Evolutionary conservation across 345 rosid genomes (phyloP).

Genomic region (Isatis tinctoria): DNA sequence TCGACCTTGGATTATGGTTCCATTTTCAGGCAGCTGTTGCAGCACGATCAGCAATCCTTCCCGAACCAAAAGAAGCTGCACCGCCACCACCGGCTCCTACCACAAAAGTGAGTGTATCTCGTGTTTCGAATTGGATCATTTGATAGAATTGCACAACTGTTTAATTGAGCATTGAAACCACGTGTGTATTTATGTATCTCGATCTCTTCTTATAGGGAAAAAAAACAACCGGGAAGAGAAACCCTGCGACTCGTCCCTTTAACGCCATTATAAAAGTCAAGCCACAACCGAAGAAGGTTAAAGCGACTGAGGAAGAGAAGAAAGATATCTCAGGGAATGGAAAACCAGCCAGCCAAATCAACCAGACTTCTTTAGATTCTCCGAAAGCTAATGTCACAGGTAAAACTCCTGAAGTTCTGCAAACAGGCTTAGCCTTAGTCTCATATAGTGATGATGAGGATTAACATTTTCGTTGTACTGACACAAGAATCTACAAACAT

Average conservation of each 20-base stretch:
- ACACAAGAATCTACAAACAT: conserved; percentile 6
- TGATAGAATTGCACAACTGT: neutral
- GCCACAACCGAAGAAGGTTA: conserved; percentile 77
- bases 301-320: conserved; percentile 32
- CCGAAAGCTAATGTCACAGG: conserved; percentile 22
- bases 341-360: conserved; percentile 19
- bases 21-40: conserved; percentile 76
- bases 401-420: conserved; percentile 26
- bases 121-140: neutral
- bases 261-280: conserved; percentile 65
- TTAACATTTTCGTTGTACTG: conserved; percentile 17
- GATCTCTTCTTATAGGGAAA: conserved; percentile 53
- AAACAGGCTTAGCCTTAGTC: conserved; percentile 60
- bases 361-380: conserved; percentile 34
- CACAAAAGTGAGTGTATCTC: conserved; percentile 42
- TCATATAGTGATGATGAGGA: conserved; percentile 80
- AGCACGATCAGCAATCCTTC: conserved; percentile 52
- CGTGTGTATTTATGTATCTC: conserved; percentile 3
- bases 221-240: conserved; percentile 52
- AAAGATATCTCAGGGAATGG: conserved; percentile 27
- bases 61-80: conserved; percentile 56
- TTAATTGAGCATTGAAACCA: neutral
- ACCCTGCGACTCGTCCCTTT: conserved; percentile 51
- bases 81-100: conserved; percentile 23
- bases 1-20: neutral